Evolutionary conservation across 2,329 filamentous ascomycete species (phyloP).

Genomic region (Scedosporium dehoogii): DNA sequence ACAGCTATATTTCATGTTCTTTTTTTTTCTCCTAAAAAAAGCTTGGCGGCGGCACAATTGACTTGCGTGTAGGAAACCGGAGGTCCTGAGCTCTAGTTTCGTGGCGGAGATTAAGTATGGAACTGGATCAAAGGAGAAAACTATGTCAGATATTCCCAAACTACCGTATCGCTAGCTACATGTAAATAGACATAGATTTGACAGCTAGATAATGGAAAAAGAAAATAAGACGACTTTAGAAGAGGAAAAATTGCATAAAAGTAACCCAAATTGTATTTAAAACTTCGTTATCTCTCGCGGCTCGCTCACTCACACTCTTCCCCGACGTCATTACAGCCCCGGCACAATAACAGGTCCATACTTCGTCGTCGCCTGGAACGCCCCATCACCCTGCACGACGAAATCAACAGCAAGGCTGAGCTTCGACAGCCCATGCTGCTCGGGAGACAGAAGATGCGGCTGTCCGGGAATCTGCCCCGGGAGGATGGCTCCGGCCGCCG

Average conservation of each 20-base stretch:
- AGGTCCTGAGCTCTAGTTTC: too few species aligned
- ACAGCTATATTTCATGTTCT: too few species aligned
- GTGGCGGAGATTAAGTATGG: neutral
- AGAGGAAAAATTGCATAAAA: neutral
- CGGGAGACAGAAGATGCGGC: constrained; percentile 4
- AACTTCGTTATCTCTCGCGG: neutral
- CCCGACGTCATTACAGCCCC: constrained; percentile 63
- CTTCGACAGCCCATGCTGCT: constrained; percentile 43
- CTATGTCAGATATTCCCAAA: neutral
- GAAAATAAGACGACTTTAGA: neutral
- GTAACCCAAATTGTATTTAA: neutral
- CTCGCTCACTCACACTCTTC: constrained; percentile 21
- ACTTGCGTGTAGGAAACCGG: too few species aligned
- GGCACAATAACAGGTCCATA: constrained; percentile 96
- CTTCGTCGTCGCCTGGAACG: constrained; percentile 76
- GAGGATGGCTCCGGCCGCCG: constrained; percentile 8
- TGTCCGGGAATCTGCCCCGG: constrained; percentile 1
- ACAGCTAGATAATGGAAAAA: neutral
- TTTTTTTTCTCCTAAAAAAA: too few species aligned
- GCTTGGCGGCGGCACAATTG: too few species aligned
- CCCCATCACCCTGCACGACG: constrained; percentile 86
- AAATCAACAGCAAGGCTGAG: constrained; percentile 91
- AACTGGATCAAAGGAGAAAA: neutral
- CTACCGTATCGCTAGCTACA: neutral
- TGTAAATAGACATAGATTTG: neutral